Percentiles rank a stretch among this genome's conserved stretches.
These are phyloP conservation scores for Cystobasidium slooffiae DNA, from an alignment of 1,284 basidiomycete genomes.

Conservation along the genomic window DNA sequence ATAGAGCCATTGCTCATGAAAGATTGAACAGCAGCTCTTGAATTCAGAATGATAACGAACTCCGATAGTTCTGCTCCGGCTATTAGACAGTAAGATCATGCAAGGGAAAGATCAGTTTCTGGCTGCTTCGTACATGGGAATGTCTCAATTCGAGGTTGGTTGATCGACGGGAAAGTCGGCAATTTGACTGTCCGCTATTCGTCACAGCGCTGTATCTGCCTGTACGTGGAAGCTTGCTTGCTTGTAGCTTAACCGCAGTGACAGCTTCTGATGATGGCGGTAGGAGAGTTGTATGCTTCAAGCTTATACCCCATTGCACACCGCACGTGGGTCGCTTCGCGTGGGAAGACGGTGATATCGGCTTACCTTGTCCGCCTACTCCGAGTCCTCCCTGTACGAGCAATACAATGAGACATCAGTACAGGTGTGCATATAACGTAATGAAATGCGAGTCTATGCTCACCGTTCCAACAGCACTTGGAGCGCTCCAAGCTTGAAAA, in stretches of 20 bases:
- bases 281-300: too few relatives aligned
- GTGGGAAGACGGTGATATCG: constrained; percentile 12
- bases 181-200: too few relatives aligned
- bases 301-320: too few relatives aligned
- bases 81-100: constrained; percentile 26
- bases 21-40: constrained; percentile 65
- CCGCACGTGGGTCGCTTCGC: too few relatives aligned
- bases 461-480: constrained; percentile 63
- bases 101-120: not conserved
- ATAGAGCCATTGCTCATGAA: constrained; percentile 96
- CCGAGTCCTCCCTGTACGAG: constrained; percentile 68
- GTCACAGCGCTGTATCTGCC: too few relatives aligned
- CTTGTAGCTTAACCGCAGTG: too few relatives aligned
- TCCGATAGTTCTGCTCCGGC: constrained; percentile 87
- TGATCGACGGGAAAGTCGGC: too few relatives aligned
- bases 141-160: too few relatives aligned
- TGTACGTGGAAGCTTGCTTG: too few relatives aligned
- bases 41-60: constrained; percentile 89
- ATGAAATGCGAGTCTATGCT: constrained; percentile 3
- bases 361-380: constrained; percentile 71
- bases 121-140: too few relatives aligned
- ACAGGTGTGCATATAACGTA: not conserved
- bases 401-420: too few relatives aligned
- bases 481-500: constrained; percentile 80
- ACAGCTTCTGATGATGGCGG: too few relatives aligned